phyloP scores from a whole-genome alignment of 208 protist species.

The Herpetomonas tarakana region DNA sequence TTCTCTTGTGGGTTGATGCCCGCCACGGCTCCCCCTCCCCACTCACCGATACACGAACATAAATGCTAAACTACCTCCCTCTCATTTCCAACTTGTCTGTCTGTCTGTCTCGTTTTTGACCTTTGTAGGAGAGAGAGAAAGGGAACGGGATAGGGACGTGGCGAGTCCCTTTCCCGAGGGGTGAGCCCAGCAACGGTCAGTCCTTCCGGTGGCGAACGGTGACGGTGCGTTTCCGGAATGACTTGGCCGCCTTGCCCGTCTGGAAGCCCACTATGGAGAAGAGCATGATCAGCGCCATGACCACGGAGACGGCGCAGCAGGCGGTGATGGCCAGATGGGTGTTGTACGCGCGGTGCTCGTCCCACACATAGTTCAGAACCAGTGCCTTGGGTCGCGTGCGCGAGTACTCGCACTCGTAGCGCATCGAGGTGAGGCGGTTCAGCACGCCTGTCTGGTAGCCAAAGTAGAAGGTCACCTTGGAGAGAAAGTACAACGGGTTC shows the following conservation, averaged over 20 bases:
- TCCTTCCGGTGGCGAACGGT: slow-evolving; percentile 34
- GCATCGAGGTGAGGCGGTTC: slow-evolving; percentile 58
- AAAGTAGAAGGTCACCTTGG: slow-evolving; percentile 43
- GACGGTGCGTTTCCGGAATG: slow-evolving; percentile 43
- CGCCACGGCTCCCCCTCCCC: not conserved
- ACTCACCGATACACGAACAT: slow-evolving; percentile 8
- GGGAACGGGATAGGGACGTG: too few relatives aligned
- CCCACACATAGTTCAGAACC: slow-evolving; percentile 53
- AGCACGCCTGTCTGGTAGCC: slow-evolving; percentile 55
- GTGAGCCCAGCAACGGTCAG: too few relatives aligned
- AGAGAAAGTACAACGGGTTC: slow-evolving; percentile 30
- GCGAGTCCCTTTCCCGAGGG: too few relatives aligned
- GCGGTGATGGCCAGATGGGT: slow-evolving; percentile 42
- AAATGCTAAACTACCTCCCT: too few relatives aligned
- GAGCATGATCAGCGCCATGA: slow-evolving; percentile 33
- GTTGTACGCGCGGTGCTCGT: slow-evolving; percentile 67
- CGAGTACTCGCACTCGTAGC: slow-evolving; percentile 32
- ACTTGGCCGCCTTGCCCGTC: slow-evolving; percentile 23
- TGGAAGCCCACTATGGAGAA: slow-evolving; percentile 31
- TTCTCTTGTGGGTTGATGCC: too few relatives aligned
- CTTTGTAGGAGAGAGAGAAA: too few relatives aligned
- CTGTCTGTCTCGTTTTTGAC: too few relatives aligned
- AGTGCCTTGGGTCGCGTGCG: slow-evolving; percentile 14
- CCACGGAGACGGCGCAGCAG: slow-evolving; percentile 33
- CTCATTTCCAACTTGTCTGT: too few relatives aligned